These are phyloP conservation scores for Zhuliangozyma parablackwelliae DNA, from an alignment of 1,139 yeast species.

Conservation along the genomic window DNA sequence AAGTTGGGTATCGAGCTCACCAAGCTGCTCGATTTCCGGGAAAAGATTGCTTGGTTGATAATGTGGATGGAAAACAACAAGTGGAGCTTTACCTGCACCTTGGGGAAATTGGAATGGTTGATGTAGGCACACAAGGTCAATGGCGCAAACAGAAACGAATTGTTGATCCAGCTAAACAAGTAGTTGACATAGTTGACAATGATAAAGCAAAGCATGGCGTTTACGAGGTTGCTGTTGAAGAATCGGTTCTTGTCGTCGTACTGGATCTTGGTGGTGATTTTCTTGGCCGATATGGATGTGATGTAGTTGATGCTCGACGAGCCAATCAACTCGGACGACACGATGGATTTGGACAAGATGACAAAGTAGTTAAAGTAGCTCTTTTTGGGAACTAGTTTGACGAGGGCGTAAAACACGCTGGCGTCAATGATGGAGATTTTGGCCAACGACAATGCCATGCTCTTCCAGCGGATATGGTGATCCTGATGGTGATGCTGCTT, in stretches of 20 bases:
- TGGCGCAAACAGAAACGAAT: conserved; percentile 4
- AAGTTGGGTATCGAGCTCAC: conserved; percentile 12
- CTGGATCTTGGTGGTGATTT: conserved; percentile 14
- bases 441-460: conserved; percentile 1
- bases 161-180: conserved; percentile 15
- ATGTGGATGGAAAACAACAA: conserved; percentile 12
- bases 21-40: conserved; percentile 8
- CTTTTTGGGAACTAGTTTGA: conserved; percentile 25
- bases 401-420: conserved; percentile 25
- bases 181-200: conserved; percentile 28
- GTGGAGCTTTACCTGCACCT: conserved; percentile 8
- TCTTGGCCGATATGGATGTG: conserved; percentile 13
- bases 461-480: not conserved
- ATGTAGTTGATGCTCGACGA: conserved; percentile 17
- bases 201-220: conserved; percentile 26
- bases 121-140: conserved; percentile 2
- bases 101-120: conserved; percentile 8
- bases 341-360: conserved; percentile 45
- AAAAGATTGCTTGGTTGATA: conserved; percentile 10
- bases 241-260: conserved; percentile 16
- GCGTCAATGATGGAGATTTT: conserved; percentile 24
- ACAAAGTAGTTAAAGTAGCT: conserved; percentile 35
- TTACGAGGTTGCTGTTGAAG: conserved; percentile 18
- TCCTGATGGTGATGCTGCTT: too few species aligned
- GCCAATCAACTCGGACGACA: conserved; percentile 50